These are phyloP conservation scores for Rosa lucieae DNA, from an alignment of 306 rosid genomes.

Conservation along the genomic window DNA sequence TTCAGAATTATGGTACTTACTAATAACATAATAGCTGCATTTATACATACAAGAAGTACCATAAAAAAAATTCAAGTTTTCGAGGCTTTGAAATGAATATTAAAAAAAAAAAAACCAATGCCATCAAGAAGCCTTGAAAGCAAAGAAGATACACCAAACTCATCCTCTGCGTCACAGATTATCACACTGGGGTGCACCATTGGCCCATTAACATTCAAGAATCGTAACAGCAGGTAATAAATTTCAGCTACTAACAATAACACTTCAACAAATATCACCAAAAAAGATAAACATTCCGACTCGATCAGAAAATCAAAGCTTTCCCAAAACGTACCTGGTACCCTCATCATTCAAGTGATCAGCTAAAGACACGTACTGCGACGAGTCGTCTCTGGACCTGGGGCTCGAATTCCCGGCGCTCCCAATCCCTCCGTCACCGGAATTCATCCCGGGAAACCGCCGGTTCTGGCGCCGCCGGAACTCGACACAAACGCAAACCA, in stretches of 20 bases:
- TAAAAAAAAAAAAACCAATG: neutral
- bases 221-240: neutral
- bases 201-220: neutral
- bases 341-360: slow-evolving; percentile 55
- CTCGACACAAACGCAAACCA: slow-evolving; percentile 77
- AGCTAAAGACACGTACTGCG: slow-evolving; percentile 49
- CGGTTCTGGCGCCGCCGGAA: slow-evolving; percentile 48
- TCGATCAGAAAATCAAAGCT: neutral
- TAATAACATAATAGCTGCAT: neutral
- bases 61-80: neutral
- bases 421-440: slow-evolving; percentile 45
- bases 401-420: slow-evolving; percentile 44
- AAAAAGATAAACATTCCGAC: neutral
- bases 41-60: neutral
- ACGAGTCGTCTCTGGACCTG: slow-evolving; percentile 45
- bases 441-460: slow-evolving; percentile 16
- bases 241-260: slow-evolving; percentile 1
- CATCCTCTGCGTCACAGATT: neutral
- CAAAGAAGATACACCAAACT: neutral
- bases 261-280: slow-evolving; percentile 2
- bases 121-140: neutral
- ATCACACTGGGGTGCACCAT: neutral
- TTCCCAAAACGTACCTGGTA: slow-evolving; percentile 44
- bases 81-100: neutral
- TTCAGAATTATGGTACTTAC: neutral